Evolutionary conservation across 129 eudicot species (phyloP), one percentile per base, ranked within the genome.

Genomic region (Tanacetum coccineum): DNA sequence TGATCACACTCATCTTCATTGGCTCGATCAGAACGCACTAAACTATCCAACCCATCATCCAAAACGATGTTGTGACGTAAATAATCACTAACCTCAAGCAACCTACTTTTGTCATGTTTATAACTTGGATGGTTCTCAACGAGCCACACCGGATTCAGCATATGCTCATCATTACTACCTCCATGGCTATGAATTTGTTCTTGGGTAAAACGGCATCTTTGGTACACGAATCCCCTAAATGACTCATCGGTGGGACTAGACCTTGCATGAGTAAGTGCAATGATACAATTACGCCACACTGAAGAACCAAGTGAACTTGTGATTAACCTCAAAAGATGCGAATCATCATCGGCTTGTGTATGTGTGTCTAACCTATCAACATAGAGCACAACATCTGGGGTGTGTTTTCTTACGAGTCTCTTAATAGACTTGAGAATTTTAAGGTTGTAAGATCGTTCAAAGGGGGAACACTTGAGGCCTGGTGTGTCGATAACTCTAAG

Each of bases 401-500:
- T 72, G 74, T 14, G 67, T 25, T 74, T 87, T 45, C 57, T 73
- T 14, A 70, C 79, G 48, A 56, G 59, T 74, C 65, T 84, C 70
- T 78, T 77, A 7, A 90, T 74, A 0, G 85, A 80, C 45, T 40
- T 49, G 22, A 90, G 66, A 28, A 78, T 57, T 57, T 68, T 87
- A 13, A 53, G 49, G 80, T 87, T 90, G 55, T 73, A 64, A 17
- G 84, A 45, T 76, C 57, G 74, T 28, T 90, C 92, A 13, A 3
- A 67, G 2, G 70, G 66, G 26, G 75, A 78, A 70, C 82, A 58
- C 47, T 81, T 73, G 42, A 90, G 82, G 49, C 97, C 97, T 19
- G 97, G 95, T 55, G 95, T 90, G 78, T 90, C 97, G n/a, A 90
- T 54, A 39, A 87, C 50, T 79, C 53, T 74, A 62, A 87, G 56